Evolutionary conservation across 176 grass and related monocot species (phyloP), one percentile per base, ranked within the genome.

Genomic region (Triticum turgidum): DNA sequence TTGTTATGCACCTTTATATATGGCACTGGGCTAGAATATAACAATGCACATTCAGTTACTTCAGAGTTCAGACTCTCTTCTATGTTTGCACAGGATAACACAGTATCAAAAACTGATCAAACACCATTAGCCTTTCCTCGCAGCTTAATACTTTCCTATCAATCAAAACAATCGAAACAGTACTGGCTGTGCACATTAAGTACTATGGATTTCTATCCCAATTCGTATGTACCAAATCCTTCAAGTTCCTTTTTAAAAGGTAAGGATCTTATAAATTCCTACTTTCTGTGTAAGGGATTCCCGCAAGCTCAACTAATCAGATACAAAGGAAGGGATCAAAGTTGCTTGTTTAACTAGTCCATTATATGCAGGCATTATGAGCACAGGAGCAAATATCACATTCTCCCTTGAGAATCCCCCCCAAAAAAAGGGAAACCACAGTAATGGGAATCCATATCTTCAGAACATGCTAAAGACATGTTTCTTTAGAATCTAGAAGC

Each of bases 401-500:
- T 76, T 44, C 4, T 77, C 52, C 8, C 45, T 49, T 49, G 45
- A 49, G 45, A 47, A 47, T 5, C 9, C 21, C 30, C 6, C 30
- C 7, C 2, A 75, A 67, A 77, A 54, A 41, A 1, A 29, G 68
- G 4, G 24, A 8, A 24, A 47, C 1, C 34, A n/a, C 14, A 62
- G 22, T 81, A 85, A 81, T 35, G 22, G 70, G 82, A 72, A 88
- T 85, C 86, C 69, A 30, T n/a, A 64, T 71, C 70, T 64, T 22
- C 70, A 84, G 80, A 84, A 38, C 76, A 84, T 76, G 81, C 10
- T 84, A 49, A 41, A 80, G 37, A 61, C 17, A 62, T 29, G 81
- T 38, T 84, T 69, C 69, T 88, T 81, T 76, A 69, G 86, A 88
- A 91, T 71, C 65, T 29, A 34, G 24, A 77, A 81, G 52, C 64